phyloP scores from a whole-genome alignment of 2,329 filamentous ascomycete species.

The Microdochium trichocladiopsis region DNA sequence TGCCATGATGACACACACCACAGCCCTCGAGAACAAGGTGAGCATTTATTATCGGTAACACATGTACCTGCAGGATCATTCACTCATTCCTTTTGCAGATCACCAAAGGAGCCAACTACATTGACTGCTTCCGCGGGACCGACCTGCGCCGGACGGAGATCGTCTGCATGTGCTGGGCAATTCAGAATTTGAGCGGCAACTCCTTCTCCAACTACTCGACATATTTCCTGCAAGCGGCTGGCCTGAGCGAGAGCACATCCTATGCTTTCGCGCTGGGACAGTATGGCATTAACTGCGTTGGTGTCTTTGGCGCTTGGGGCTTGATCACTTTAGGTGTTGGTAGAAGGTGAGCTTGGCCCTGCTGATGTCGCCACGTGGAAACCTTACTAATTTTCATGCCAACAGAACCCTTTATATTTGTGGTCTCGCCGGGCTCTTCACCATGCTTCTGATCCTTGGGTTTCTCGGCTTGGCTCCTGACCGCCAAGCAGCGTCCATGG shows the following conservation, averaged over 20 bases:
- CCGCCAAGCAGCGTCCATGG: slow-evolving; percentile 56
- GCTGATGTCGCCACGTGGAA: too few species aligned
- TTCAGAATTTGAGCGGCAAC: slow-evolving; percentile 57
- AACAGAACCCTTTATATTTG: slow-evolving; percentile 63
- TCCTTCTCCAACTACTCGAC: slow-evolving; percentile 61
- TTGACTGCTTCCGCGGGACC: slow-evolving; percentile 77
- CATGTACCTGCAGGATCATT: not conserved
- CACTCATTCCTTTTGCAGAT: slow-evolving; percentile 36
- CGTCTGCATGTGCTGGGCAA: slow-evolving; percentile 57
- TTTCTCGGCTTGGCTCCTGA: slow-evolving; percentile 74
- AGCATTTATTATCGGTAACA: not conserved
- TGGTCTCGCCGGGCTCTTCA: slow-evolving; percentile 65
- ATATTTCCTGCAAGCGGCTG: slow-evolving; percentile 53
- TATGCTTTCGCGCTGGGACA: slow-evolving; percentile 58
- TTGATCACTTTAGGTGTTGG: slow-evolving; percentile 71
- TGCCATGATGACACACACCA: slow-evolving; percentile 90
- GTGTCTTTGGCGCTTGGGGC: slow-evolving; percentile 75
- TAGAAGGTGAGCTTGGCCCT: slow-evolving; percentile 53
- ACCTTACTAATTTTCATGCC: slow-evolving; percentile 19
- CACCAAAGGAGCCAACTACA: slow-evolving; percentile 65
- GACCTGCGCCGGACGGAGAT: slow-evolving; percentile 74
- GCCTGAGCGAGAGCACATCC: slow-evolving; percentile 40
- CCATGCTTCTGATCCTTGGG: slow-evolving; percentile 76
- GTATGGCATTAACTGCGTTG: slow-evolving; percentile 69
- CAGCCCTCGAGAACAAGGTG: slow-evolving; percentile 62